phyloP scores from a whole-genome alignment of 148 eudicot species.

The Cornus suecica region DNA sequence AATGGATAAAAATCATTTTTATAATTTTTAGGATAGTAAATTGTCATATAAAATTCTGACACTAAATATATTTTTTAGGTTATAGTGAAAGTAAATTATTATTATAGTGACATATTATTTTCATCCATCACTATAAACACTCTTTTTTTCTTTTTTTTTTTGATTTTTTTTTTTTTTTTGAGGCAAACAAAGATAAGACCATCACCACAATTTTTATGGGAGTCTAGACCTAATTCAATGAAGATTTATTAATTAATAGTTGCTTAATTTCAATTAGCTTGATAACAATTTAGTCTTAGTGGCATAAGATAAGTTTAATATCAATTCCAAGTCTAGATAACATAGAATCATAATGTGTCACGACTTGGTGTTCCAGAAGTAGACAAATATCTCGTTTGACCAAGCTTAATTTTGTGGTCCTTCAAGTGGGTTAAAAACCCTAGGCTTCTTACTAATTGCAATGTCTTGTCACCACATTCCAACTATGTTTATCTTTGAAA shows the following conservation, averaged over 20 bases:
- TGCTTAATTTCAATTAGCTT: neutral
- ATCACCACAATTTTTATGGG: conserved; percentile 4
- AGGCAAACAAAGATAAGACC: conserved; percentile 1
- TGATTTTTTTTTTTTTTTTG: no score
- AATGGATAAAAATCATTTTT: neutral
- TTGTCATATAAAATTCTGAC: no score
- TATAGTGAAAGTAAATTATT: no score
- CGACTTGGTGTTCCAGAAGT: neutral
- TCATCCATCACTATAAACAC: no score
- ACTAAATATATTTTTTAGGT: no score
- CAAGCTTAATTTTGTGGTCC: conserved; percentile 20
- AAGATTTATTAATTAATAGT: neutral
- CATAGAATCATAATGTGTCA: neutral
- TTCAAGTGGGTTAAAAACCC: conserved; percentile 19
- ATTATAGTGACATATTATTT: no score
- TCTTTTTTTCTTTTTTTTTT: no score
- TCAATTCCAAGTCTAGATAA: neutral
- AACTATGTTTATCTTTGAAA: conserved; percentile 14
- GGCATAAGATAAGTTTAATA: neutral
- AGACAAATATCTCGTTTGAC: neutral
- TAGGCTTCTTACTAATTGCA: conserved; percentile 22
- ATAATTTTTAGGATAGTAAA: no score
- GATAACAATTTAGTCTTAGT: neutral
- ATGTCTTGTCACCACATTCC: conserved; percentile 36
- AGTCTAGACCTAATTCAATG: neutral